A percentile compares a stretch with the other conserved stretches of the same genome.
These are phyloP conservation scores for Lasiosphaeriaceae sp. DNA, from an alignment of 495 filamentous ascomycete genomes.

Conservation along the genomic window DNA sequence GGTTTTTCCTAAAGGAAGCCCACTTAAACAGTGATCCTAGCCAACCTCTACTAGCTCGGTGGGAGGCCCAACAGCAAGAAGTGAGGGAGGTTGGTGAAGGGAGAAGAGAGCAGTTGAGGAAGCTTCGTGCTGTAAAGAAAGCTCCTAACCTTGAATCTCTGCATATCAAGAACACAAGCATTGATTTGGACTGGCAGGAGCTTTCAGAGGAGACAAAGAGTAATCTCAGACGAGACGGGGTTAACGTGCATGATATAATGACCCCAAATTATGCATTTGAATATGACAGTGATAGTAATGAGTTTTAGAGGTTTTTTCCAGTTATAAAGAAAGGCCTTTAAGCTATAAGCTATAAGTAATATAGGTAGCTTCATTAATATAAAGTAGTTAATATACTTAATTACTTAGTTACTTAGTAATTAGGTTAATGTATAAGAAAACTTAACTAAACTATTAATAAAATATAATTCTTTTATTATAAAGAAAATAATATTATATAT, in stretches of 20 bases:
- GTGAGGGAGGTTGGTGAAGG: slow-evolving; percentile 6
- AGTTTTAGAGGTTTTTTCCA: background rate
- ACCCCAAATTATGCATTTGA: slow-evolving; percentile 8
- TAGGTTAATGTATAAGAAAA: too few relatives aligned
- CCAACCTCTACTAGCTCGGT: slow-evolving; percentile 29
- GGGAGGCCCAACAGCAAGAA: slow-evolving; percentile 26
- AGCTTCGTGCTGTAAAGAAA: slow-evolving; percentile 5
- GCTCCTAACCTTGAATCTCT: background rate
- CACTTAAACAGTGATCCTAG: slow-evolving; percentile 33
- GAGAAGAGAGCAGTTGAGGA: slow-evolving; percentile 4
- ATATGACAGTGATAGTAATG: slow-evolving; percentile 12
- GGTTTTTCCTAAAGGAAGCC: slow-evolving; percentile 33
- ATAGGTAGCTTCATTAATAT: background rate
- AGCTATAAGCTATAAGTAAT: too few relatives aligned
- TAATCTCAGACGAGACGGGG: slow-evolving; percentile 16
- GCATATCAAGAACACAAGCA: slow-evolving; percentile 20
- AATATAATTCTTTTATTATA: background rate
- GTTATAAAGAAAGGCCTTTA: too few relatives aligned
- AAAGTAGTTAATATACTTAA: background rate
- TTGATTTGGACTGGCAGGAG: slow-evolving; percentile 24
- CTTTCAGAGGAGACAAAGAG: slow-evolving; percentile 15
- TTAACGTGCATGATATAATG: slow-evolving; percentile 2
- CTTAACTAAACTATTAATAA: too few relatives aligned
- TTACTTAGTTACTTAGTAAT: too few relatives aligned
- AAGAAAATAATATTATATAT: background rate